Percentiles rank a stretch among this genome's conserved stretches.
Evolutionary conservation across 495 filamentous ascomycete genomes (phyloP).

Genomic region (Aspergillus asperescens): DNA sequence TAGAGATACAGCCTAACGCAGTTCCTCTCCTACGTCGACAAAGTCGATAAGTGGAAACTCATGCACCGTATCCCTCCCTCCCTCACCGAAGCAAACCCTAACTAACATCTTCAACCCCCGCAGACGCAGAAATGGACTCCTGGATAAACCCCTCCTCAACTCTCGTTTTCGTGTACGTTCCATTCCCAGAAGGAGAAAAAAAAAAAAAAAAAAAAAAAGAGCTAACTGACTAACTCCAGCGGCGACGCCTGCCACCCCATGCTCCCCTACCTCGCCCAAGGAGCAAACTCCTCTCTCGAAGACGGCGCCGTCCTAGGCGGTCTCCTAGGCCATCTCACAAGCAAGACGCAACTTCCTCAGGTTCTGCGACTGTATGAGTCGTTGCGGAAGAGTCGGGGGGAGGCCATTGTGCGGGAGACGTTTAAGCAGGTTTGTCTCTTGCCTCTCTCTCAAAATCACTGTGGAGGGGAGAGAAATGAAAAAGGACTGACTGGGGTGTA

Average conservation of each 20-base stretch:
- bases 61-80: constrained; percentile 45
- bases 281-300: constrained; percentile 47
- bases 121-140: constrained; percentile 33
- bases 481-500: constrained; percentile 28
- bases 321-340: constrained; percentile 35
- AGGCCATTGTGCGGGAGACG: constrained; percentile 49
- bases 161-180: constrained; percentile 32
- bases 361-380: constrained; percentile 54
- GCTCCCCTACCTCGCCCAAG: constrained; percentile 62
- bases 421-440: constrained; percentile 34
- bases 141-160: constrained; percentile 37
- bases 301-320: constrained; percentile 48
- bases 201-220: too few relatives aligned
- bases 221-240: constrained; percentile 23
- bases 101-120: too few relatives aligned
- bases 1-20: constrained; percentile 23
- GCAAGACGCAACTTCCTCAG: constrained; percentile 39
- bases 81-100: background rate
- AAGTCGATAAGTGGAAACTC: constrained; percentile 57
- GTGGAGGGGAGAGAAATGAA: too few relatives aligned
- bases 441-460: too few relatives aligned
- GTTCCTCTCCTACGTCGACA: constrained; percentile 33
- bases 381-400: constrained; percentile 55
- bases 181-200: too few relatives aligned
- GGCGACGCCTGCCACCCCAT: constrained; percentile 65